Evolutionary conservation across 1,284 basidiomycete genomes (phyloP), one percentile per base, ranked within the genome.

Genomic region (Leucoagaricus sp.): DNA sequence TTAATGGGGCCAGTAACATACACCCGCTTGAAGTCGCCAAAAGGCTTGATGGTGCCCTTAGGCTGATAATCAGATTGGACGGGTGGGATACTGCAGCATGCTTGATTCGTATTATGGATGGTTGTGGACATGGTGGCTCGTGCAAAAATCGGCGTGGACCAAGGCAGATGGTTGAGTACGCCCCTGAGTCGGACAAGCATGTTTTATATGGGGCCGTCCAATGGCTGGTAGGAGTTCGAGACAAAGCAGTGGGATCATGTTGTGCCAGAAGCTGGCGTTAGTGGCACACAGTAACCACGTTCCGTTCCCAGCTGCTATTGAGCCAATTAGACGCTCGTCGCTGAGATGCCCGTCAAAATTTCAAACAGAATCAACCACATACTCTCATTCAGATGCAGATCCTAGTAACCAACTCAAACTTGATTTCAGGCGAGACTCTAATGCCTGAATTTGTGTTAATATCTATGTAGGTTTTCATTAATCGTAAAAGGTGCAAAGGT

Each of bases 1-100:
- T 68, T 71, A 59, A 74, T 72, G 8, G 80, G 77, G 6, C 80
- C 82, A 8, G 80, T 79, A 4, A 83, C 73, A 64, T 85, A 85
- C 17, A 81, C 81, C 62, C 75, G 72, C 29, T 72, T 63, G 57
- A 73, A 74, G 29, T 60, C 63, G 19, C 72, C 74, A 41, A 68
- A 58, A 25, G 77, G 55, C 63, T 79, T 78, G 67, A 69, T 79
- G 2, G 63, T 63, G 31, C 83, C 83, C 67, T 82, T 79, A 17
- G 81, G 79, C 6, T 67, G 67, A 68, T 85, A 84, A 59, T 81
- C 72, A 2, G 76, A 79, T 54, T 74, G 67, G 9, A 83, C 82
- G 3, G 82, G 78, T 3, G 83, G 81, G 49, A 84, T 79, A 17
- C 75, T 73, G 75, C 84, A 86, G 72, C 86, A 87, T 36, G 84